A percentile compares a stretch with the other conserved stretches of the same genome.
Conservation (phyloP, 768 basidiomycete genomes). For the Guyanaporus albipodus region DNA sequence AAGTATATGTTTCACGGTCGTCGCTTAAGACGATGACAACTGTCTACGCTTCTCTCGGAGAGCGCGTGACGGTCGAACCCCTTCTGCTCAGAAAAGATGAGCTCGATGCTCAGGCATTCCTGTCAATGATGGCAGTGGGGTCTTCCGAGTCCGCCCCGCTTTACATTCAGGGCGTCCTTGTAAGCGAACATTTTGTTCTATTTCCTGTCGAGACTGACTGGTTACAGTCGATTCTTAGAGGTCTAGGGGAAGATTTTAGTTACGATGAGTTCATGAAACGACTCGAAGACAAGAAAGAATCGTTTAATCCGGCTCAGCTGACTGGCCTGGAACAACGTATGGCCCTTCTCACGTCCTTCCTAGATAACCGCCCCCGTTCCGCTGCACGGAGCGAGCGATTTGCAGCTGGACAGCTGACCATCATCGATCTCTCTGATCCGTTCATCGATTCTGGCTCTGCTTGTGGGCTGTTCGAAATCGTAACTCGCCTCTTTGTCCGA, state of each 20-base stretch:
- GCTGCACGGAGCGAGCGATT: slow-evolving; percentile 38
- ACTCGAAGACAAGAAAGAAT: slow-evolving; percentile 43
- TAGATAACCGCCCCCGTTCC: slow-evolving; percentile 31
- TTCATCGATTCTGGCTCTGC: slow-evolving; percentile 67
- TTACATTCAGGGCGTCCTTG: slow-evolving; percentile 66
- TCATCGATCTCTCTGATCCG: slow-evolving; percentile 69
- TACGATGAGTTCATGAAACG: slow-evolving; percentile 46
- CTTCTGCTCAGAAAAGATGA: slow-evolving; percentile 55
- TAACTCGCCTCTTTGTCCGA: slow-evolving; percentile 61
- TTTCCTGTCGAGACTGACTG: slow-evolving; percentile 7
- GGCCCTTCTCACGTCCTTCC: slow-evolving; percentile 55
- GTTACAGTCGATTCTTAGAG: slow-evolving; percentile 54
- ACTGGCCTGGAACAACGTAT: slow-evolving; percentile 60
- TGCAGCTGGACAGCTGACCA: slow-evolving; percentile 53
- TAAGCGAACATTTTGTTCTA: slow-evolving; percentile 29
- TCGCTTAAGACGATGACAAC: slow-evolving; percentile 57
- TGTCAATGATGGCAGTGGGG: slow-evolving; percentile 72
- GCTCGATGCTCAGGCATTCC: slow-evolving; percentile 62
- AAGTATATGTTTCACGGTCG: slow-evolving; percentile 58
- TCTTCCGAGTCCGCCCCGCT: slow-evolving; percentile 59
- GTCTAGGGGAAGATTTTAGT: slow-evolving; percentile 56
- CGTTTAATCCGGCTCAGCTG: slow-evolving; percentile 55
- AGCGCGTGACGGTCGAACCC: slow-evolving; percentile 48
- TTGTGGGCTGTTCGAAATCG: slow-evolving; percentile 67
- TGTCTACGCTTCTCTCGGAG: slow-evolving; percentile 52